Evolutionary conservation across 2,329 filamentous ascomycete species (phyloP), one percentile per base, ranked within the genome.

Genomic region (Colletotrichum tofieldiae): DNA sequence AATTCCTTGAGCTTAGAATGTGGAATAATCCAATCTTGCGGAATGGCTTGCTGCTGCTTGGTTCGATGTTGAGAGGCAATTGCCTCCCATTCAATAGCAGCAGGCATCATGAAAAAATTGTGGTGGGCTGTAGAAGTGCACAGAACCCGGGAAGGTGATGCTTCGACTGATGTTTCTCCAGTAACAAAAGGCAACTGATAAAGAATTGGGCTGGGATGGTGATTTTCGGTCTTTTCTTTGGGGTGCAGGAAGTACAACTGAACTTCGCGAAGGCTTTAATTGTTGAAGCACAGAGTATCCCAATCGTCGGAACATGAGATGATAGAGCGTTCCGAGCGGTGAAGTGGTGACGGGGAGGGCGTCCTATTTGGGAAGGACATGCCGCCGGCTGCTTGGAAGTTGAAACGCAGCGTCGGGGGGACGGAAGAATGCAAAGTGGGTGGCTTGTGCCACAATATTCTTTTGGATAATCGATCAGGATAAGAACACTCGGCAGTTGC

Each of bases 61-160:
- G 35, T 20, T 20, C 64, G 59, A 26, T 76, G 74, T 6, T 65
- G 55, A 7, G 74, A 68, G n/a, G 67, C 73, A 12, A 76, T 45
- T 1, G 23, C 55, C 26, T 65, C 26, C 74, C 74, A 75, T 39
- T 61, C 67, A 41, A 20, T 58, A 14, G 64, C 56, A 37, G 68
- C 43, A 35, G 63, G 37, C 54, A 67, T 64, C 23, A 9, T 32
- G n/a, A 5, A 16, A 39, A 18, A 11, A 5, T 3, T 18, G 3
- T 26, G 12, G 14, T 49, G 4, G n/a, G 29, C 12, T 49, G n/a
- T 37, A 37, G 2, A 20, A 37, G 52, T n/a, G 11, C 4, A 55
- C 11, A 55, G 20, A 55, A 12, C 1, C 4, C 6, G 5, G 4
- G 20, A 14, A 12, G 39, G 3, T 8, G 20, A 23, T 39, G 32